A percentile compares a stretch with the other conserved stretches of the same genome.
phyloP scores from a whole-genome alignment of 257 asterid species.

The Asclepias syriaca region DNA sequence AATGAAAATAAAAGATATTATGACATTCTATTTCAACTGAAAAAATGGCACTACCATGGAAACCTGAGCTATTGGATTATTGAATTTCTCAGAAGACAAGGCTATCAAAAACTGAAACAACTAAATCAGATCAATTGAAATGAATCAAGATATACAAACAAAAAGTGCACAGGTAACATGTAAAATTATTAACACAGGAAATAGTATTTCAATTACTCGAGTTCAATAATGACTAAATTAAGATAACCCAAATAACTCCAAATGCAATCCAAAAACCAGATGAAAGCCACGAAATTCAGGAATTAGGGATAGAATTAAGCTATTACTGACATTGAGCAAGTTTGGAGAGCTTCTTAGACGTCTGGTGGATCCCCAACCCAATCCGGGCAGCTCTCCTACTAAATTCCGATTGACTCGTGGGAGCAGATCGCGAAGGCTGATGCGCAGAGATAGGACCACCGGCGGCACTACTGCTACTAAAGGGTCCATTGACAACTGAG shows the following conservation, averaged over 20 bases:
- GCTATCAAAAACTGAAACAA: neutral
- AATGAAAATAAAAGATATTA: neutral
- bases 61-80: neutral
- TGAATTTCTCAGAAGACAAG: neutral
- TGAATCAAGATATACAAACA: neutral
- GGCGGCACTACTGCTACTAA: slow-evolving; percentile 40
- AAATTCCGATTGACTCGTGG: slow-evolving; percentile 67
- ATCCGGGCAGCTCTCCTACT: slow-evolving; percentile 64
- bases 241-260: neutral
- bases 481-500: slow-evolving; percentile 41
- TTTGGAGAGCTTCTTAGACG: slow-evolving; percentile 67
- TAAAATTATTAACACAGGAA: neutral
- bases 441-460: slow-evolving; percentile 8
- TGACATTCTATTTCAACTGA: neutral
- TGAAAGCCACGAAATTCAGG: slow-evolving; percentile 6
- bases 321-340: slow-evolving; percentile 49
- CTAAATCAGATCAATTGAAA: neutral
- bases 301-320: neutral
- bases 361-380: slow-evolving; percentile 67
- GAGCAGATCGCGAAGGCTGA: slow-evolving; percentile 20
- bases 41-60: neutral
- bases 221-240: neutral
- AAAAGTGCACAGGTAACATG: neutral
- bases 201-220: neutral
- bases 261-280: neutral